Evolutionary conservation across 345 rosid species (phyloP), one percentile per base, ranked within the genome.

Genomic region (Arabidopsis suecica): DNA sequence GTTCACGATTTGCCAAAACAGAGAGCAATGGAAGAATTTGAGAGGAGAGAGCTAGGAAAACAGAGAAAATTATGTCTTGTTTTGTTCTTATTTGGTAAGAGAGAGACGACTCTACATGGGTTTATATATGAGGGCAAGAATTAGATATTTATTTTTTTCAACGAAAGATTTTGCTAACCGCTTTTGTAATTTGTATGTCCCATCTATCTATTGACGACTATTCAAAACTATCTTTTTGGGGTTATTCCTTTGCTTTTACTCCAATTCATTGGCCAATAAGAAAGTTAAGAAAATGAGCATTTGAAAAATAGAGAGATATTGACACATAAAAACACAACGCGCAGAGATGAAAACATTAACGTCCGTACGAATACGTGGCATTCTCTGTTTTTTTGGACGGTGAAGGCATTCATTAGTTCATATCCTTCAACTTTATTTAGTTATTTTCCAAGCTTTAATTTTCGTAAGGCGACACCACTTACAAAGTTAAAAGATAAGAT

Each of bases 311-410:
- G 9, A 74, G 9, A 44, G 30, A 66, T 12, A 28, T 37, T 75
- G 55, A 59, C 73, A 59, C 6, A 58, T 28, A 28, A 28, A 12
- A 67, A 75, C 28, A 75, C 68, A 68, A 67, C 54, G 53, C 67
- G 78, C 30, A 66, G 62, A 75, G 73, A 66, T 57, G 42, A 12
- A 68, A 42, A 69, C 72, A 64, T 64, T 71, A 14, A 38, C 40
- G 72, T 71, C 80, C 80, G 80, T 70, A 77, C 76, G 45, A 49
- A 3, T 18, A 71, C 80, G 80, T 77, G 80, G 80, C 80, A 70
- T 38, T 14, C 54, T 64, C 66, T 70, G 40, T 77, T 64, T 3
- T 69, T 56, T 77, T 56, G 80, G 80, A 48, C 80, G 80, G 80
- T 77, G 80, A 71, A 44, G 11, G 2, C 76, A 70, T 65, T 50